Conservation (phyloP, 352 stramenopile species). For the Pythium apleroticum region DNA sequence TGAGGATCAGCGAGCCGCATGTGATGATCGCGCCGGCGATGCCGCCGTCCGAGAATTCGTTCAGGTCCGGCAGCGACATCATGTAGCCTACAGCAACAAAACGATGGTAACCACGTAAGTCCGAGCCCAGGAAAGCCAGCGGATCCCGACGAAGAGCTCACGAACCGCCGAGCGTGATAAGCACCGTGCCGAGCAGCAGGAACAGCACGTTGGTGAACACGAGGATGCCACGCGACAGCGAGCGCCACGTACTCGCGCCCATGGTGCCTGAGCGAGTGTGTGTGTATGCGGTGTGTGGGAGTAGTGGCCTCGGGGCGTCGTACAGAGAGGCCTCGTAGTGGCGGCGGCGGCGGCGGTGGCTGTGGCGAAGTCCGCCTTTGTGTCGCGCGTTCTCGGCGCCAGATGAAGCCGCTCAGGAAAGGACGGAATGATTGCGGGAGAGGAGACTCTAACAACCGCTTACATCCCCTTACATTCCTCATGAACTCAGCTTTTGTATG, state of each 20-base stretch:
- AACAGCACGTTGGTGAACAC: constrained; percentile 90
- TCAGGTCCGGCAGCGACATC: constrained; percentile 74
- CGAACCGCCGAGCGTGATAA: constrained; percentile 77
- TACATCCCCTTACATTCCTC: constrained; percentile 6
- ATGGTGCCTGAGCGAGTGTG: constrained; percentile 20
- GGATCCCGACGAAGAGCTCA: not conserved
- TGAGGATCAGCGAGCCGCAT: constrained; percentile 73
- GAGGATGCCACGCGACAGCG: constrained; percentile 72
- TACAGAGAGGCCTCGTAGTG: not conserved
- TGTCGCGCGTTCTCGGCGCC: constrained; percentile 9
- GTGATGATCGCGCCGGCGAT: constrained; percentile 80
- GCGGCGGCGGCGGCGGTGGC: not conserved
- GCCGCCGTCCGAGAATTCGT: constrained; percentile 76
- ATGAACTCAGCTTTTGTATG: constrained; percentile 3
- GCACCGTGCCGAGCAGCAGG: constrained; percentile 74
- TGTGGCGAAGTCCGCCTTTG: constrained; percentile 9
- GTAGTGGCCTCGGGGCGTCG: too few species aligned
- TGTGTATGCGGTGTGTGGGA: not conserved
- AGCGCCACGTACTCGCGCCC: constrained; percentile 53
- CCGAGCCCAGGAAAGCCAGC: too few species aligned
- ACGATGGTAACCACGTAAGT: too few species aligned
- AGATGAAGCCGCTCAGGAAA: constrained; percentile 25
- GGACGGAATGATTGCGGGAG: constrained; percentile 18
- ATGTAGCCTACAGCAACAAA: too few species aligned
- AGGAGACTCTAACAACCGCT: constrained; percentile 10